Percentiles rank a stretch among this genome's conserved stretches.
Evolutionary conservation across 2,329 filamentous ascomycete genomes (phyloP).

Genomic region (Keithomyces neogunnii): DNA sequence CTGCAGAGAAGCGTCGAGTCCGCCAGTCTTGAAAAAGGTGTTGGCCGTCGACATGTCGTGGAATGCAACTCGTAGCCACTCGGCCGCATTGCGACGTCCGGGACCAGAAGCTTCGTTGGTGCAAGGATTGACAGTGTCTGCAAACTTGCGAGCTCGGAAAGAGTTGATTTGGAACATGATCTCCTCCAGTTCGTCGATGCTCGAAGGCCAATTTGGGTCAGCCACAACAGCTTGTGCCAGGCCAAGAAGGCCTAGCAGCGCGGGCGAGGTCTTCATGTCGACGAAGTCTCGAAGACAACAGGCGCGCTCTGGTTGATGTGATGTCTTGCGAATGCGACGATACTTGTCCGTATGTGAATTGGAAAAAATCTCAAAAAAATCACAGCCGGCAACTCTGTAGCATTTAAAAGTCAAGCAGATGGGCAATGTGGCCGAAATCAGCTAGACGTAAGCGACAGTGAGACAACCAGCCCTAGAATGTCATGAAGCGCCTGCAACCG

Average conservation of each 20-base stretch:
- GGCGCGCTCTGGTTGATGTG: not conserved
- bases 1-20: conserved; percentile 51
- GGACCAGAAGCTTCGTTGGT: conserved; percentile 41
- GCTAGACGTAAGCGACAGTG: not conserved
- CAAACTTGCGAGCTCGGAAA: conserved; percentile 46
- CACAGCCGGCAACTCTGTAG: not conserved
- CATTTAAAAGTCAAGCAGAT: not conserved
- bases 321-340: not conserved
- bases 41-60: conserved; percentile 54
- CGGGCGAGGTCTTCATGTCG: conserved; percentile 13
- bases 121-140: conserved; percentile 49
- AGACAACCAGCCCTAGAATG: not conserved
- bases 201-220: conserved; percentile 52
- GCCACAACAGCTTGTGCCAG: conserved; percentile 27
- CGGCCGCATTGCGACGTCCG: conserved; percentile 49
- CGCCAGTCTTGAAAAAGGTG: conserved; percentile 37
- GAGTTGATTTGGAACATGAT: conserved; percentile 52
- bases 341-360: not conserved
- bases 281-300: not conserved
- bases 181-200: conserved; percentile 54
- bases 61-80: conserved; percentile 54
- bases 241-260: conserved; percentile 27
- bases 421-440: not conserved
- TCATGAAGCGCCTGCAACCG: not conserved
- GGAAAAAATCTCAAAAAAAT: not conserved